These are phyloP conservation scores for Moricandia moricandioides DNA, from an alignment of 345 rosid species.

Conservation along the genomic window DNA sequence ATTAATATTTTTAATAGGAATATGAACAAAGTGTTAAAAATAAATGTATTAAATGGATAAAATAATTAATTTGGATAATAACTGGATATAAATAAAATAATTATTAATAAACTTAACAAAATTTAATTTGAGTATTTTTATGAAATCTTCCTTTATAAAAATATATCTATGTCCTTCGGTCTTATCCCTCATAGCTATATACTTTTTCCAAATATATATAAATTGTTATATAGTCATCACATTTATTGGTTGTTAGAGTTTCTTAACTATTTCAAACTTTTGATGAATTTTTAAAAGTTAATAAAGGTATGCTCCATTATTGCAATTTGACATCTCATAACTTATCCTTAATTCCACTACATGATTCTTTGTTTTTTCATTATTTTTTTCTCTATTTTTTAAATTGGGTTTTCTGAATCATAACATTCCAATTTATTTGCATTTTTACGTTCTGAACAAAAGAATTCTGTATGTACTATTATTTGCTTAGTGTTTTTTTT, in stretches of 20 bases:
- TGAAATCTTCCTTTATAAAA: no score
- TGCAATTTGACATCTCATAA: constrained; percentile 40
- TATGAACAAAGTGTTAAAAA: no score
- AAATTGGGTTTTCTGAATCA: neutral
- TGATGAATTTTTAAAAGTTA: neutral
- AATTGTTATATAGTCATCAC: constrained; percentile 20
- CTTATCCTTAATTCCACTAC: constrained; percentile 1
- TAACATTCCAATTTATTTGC: neutral
- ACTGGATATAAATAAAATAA: no score
- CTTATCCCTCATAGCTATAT: constrained; percentile 17
- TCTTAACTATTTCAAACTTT: constrained; percentile 19
- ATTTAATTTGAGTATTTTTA: no score
- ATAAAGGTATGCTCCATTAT: constrained; percentile 25
- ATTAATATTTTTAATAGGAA: no score
- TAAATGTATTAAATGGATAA: no score
- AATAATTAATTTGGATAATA: no score
- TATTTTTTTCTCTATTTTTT: neutral
- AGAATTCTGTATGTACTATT: no score
- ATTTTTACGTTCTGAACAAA: neutral
- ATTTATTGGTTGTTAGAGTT: constrained; percentile 20
- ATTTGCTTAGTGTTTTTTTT: no score
- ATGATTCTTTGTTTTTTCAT: constrained; percentile 18
- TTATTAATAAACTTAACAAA: no score
- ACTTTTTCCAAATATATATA: neutral
- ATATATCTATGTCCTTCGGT: constrained; percentile 18